These are phyloP conservation scores for Rhodosporidiobolus odoratus DNA, from an alignment of 768 basidiomycete genomes.

Conservation along the genomic window DNA sequence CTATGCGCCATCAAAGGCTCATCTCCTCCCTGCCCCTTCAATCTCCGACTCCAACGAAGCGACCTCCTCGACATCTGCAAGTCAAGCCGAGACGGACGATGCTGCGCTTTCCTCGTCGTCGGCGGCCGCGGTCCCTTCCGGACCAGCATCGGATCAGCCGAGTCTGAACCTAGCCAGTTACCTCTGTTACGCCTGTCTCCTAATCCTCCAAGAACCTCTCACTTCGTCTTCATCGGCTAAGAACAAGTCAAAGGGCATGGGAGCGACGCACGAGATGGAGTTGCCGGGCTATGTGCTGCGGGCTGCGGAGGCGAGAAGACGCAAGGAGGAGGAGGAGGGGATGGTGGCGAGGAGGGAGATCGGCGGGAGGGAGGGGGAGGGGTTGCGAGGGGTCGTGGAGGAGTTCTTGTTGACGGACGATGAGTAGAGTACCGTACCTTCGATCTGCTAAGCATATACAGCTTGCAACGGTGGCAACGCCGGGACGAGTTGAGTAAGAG, in stretches of 20 bases:
- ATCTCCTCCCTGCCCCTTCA: background rate
- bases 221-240: background rate
- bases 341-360: background rate
- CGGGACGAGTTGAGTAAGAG: too few relatives aligned
- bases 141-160: background rate
- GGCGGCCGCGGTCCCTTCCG: background rate
- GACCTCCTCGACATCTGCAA: background rate
- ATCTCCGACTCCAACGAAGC: background rate
- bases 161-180: conserved; percentile 1
- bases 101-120: background rate
- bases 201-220: conserved; percentile 13
- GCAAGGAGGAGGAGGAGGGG: background rate
- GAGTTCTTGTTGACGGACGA: conserved; percentile 15
- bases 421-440: too few relatives aligned
- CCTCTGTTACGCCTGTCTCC: conserved; percentile 34
- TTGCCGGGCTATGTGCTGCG: conserved; percentile 19
- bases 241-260: too few relatives aligned
- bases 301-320: background rate
- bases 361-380: background rate
- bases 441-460: too few relatives aligned
- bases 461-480: too few relatives aligned
- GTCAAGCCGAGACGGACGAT: background rate
- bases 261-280: background rate
- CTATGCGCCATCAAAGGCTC: too few relatives aligned
- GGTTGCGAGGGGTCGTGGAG: conserved; percentile 8